Conservation (phyloP, 768 basidiomycete species). For the Russula griseocarnosa region DNA sequence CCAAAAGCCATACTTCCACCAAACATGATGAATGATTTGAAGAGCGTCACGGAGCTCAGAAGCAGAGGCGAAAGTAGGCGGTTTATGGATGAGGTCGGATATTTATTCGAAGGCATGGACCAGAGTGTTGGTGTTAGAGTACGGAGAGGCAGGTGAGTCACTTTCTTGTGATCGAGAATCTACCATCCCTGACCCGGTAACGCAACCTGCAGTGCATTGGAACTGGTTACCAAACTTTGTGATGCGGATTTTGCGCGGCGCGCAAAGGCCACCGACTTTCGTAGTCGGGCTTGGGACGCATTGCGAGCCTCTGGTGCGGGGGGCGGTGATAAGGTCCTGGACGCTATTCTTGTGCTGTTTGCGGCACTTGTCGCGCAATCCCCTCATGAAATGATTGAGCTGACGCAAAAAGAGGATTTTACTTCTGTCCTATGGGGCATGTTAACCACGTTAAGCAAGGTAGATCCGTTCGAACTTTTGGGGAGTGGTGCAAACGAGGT, state of each 20-base stretch:
- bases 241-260: slow-evolving; percentile 73
- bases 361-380: slow-evolving; percentile 61
- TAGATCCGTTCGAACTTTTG: slow-evolving; percentile 51
- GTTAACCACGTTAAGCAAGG: slow-evolving; percentile 30
- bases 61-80: slow-evolving; percentile 76
- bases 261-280: slow-evolving; percentile 73
- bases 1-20: slow-evolving; percentile 39
- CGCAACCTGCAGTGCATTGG: slow-evolving; percentile 54
- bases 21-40: slow-evolving; percentile 68
- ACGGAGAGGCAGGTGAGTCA: slow-evolving; percentile 59
- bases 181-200: background rate
- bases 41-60: slow-evolving; percentile 76
- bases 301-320: slow-evolving; percentile 57
- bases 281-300: slow-evolving; percentile 63
- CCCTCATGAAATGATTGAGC: slow-evolving; percentile 48
- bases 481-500: slow-evolving; percentile 37
- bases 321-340: slow-evolving; percentile 61
- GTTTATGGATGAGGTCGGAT: slow-evolving; percentile 81
- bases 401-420: slow-evolving; percentile 42
- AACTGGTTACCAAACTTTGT: slow-evolving; percentile 70
- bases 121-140: slow-evolving; percentile 48
- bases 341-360: slow-evolving; percentile 59
- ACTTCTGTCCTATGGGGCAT: slow-evolving; percentile 31
- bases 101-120: slow-evolving; percentile 77
- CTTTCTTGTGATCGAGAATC: background rate